Evolutionary conservation across 441 rosid species (phyloP), one percentile per base, ranked within the genome.

Genomic region (Erysimum cheiri): DNA sequence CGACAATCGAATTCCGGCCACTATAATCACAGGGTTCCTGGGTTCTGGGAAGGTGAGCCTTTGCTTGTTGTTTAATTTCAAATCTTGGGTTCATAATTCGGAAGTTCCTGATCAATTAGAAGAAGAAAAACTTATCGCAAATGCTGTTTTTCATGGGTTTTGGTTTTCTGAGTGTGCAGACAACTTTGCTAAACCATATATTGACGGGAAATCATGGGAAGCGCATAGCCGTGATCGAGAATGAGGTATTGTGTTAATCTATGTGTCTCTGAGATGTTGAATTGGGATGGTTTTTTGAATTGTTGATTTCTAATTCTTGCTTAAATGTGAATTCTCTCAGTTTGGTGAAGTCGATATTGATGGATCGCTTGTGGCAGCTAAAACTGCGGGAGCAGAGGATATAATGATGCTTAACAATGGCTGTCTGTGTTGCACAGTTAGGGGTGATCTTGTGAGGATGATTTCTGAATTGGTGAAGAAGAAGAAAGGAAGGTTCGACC

Each of bases 401-500:
- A 95, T 95, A 26, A 52, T 95, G 37, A 85, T 89, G 96, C 88
- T 95, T 74, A 95, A 92, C 73, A 92, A 95, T 71, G 98, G 94
- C 35, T 95, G 97, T 74, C 83, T 95, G 24, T 95, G 98, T 70
- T 95, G 99, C 79, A 95, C 99, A 1, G 96, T 95, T 32, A 86
- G 97, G 66, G 98, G 98, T 35, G 97, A 95, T 81, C 96, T 95
- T 69, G 98, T 95, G 67, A 90, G 96, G 83, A 88, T 95, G 99
- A 88, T 90, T 57, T 54, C 88, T 2, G 95, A 92, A 65, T 77
- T 92, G 70, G 96, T 95, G 39, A 77, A 61, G 64, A 84, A 65
- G 75, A 88, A 77, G 86, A 88, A 83, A 82, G 92, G 91, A 59
- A 87, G 77, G 52, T 95, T 95, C 36, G 97, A 95, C 55, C 99